Evolutionary conservation across 1,284 basidiomycete genomes (phyloP), one percentile per base, ranked within the genome.

Genomic region (Marasmius oreades): DNA sequence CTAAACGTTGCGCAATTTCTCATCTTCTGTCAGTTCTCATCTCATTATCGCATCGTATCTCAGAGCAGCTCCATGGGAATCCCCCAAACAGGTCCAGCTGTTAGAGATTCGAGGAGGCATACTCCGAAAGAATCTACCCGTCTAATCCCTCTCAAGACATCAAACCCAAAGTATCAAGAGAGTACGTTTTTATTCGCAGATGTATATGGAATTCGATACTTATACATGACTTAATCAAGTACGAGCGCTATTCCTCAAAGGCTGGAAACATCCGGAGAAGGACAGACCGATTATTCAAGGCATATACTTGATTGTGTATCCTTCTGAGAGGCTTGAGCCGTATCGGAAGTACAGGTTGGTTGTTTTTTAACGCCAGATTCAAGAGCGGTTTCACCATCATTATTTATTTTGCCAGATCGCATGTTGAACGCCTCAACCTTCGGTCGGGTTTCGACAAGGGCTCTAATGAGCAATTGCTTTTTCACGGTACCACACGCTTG

Each of bases 211-310:
- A 22, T 12, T 53, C 16, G 20, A n/a, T 20, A 7, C 10, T 44
- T 45, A 5, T 36, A 24, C 36, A 20, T 39, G 16, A 5, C 16
- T 18, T 12, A 23, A 18, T 12, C 11, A 18, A 85, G 84, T 84
- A 6, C 74, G 76, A 59, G 71, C 70, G 24, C 68, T 78, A 45
- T 85, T 86, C 60, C 61, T 69, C 51, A 76, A 74, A 58, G 80
- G 79, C 34, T 86, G 84, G 84, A 75, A 71, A 53, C 84, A 86
- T 64, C 74, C 76, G 1, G 71, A 79, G 54, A 86, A 84, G 63
- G 60, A 67, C 8, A 73, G 66, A 53, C 84, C 82, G 4, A 68
- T 70, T n/a, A 67, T 86, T 26, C 76, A 75, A 42, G 72, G 73
- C 14, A 69, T 86, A 8, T 85, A 78, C 65, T 81, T 77, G 62